Conservation (phyloP, 495 filamentous ascomycete genomes). For the Patellaria atrata region DNA sequence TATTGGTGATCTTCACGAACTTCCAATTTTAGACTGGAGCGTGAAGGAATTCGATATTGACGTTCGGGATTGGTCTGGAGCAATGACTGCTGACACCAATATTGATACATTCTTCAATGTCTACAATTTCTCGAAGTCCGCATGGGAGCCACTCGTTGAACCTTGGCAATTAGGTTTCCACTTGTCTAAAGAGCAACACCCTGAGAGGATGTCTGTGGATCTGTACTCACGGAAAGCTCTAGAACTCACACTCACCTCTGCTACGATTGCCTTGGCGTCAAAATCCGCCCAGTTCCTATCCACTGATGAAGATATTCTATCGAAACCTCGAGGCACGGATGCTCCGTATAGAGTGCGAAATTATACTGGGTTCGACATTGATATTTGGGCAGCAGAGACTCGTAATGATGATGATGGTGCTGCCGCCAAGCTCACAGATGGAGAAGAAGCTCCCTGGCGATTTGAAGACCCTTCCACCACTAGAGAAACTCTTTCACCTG, state of each 20-base stretch:
- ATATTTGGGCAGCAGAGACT: slow-evolving; percentile 59
- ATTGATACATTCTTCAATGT: slow-evolving; percentile 91
- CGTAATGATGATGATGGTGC: slow-evolving; percentile 41
- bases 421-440: slow-evolving; percentile 72
- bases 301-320: slow-evolving; percentile 81
- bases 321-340: slow-evolving; percentile 82
- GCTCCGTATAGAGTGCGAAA: slow-evolving; percentile 89
- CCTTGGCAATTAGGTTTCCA: slow-evolving; percentile 92
- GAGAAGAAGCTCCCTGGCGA: slow-evolving; percentile 84
- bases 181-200: slow-evolving; percentile 62
- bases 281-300: slow-evolving; percentile 86
- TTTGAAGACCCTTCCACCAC: slow-evolving; percentile 93
- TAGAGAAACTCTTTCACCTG: slow-evolving; percentile 77
- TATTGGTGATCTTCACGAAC: slow-evolving; percentile 88
- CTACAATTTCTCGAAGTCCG: slow-evolving; percentile 97
- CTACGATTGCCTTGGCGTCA: slow-evolving; percentile 81
- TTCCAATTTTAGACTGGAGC: slow-evolving; percentile 87
- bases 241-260: slow-evolving; percentile 84
- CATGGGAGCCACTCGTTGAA: slow-evolving; percentile 93
- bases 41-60: slow-evolving; percentile 77
- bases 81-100: slow-evolving; percentile 70
- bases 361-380: slow-evolving; percentile 81
- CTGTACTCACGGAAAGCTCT: slow-evolving; percentile 75
- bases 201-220: slow-evolving; percentile 67
- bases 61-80: slow-evolving; percentile 80